These are phyloP conservation scores for Epichloe typhina DNA, from an alignment of 2,329 filamentous ascomycete species.

Conservation along the genomic window DNA sequence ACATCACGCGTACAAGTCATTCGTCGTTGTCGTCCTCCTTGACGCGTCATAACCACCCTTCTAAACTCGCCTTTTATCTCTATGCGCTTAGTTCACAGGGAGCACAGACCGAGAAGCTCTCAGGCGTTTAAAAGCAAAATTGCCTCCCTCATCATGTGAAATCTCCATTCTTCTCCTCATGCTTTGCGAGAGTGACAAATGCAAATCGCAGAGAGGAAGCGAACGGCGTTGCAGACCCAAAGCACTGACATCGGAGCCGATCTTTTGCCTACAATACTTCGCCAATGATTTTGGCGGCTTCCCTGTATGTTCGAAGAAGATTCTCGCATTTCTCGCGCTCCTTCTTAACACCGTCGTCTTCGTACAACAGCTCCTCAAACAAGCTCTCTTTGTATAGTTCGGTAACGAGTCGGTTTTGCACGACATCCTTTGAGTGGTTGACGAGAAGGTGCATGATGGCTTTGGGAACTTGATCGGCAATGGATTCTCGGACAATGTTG, in stretches of 20 bases:
- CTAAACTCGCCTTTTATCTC: neutral
- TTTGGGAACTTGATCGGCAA: slow-evolving; percentile 96
- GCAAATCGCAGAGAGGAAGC: too few relatives aligned
- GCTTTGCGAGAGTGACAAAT: too few relatives aligned
- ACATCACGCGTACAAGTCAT: neutral
- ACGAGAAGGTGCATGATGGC: slow-evolving; percentile 97
- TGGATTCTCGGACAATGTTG: slow-evolving; percentile 97
- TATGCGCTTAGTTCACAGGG: neutral
- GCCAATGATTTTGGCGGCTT: slow-evolving; percentile 95
- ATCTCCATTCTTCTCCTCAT: too few relatives aligned
- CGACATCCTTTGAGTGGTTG: slow-evolving; percentile 95
- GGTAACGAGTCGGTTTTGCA: slow-evolving; percentile 92
- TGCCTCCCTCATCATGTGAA: too few relatives aligned
- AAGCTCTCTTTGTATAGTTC: slow-evolving; percentile 86
- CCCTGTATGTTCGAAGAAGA: slow-evolving; percentile 85
- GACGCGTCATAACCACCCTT: neutral
- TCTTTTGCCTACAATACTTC: slow-evolving; percentile 59
- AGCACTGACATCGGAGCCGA: too few relatives aligned
- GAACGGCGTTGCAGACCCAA: too few relatives aligned
- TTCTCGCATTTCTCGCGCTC: slow-evolving; percentile 98
- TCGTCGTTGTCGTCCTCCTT: neutral
- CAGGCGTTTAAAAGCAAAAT: too few relatives aligned
- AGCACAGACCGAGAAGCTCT: neutral
- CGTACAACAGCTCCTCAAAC: slow-evolving; percentile 88
- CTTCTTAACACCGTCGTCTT: slow-evolving; percentile 94